Evolutionary conservation across 2,329 filamentous ascomycete genomes (phyloP), one percentile per base, ranked within the genome.

Genomic region (Phyllosticta capitalensis): DNA sequence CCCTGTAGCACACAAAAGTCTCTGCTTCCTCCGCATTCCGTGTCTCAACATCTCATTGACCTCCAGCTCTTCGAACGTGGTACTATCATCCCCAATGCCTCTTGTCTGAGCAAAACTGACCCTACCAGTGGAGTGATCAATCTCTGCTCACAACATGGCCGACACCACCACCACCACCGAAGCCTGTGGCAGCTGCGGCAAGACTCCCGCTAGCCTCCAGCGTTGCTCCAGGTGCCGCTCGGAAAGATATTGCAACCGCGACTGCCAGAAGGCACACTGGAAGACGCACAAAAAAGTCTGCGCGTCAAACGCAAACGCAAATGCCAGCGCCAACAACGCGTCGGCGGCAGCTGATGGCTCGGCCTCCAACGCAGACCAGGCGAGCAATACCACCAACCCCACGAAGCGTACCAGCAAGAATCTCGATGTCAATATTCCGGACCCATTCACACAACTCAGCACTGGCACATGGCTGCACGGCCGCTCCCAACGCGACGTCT

Each of bases 271-370:
- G 63, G 69, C 70, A 19, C 65, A 70, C 33, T 66, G 68, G 62
- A 75, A 74, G 61, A 63, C 67, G 50, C 73, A 75, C 64, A 75
- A 75, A 65, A 74, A 73, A 61, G 67, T 69, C 26, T 75, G 73
- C 62, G 71, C 72, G 19, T 45, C 48, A 2, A 1, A n/a, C 20
- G 10, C 9, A 9, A 9, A 52, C 50, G 50, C 9, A 52, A 52
- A n/a, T n/a, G n/a, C n/a, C 19, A n/a, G n/a, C n/a, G n/a, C n/a
- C n/a, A n/a, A n/a, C n/a, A 30, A 30, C 28, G 28, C 28, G 4
- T 7, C n/a, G 55, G 54, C 22, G 60, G 56, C n/a, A 38, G 55
- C 21, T 26, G 20, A 17, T 30, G 52, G 5, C n/a, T 33, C 51
- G 45, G 33, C 58, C 9, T 22, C 55, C 45, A 61, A 56, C 48